Conservation (phyloP, 768 basidiomycete genomes). For the Termitomyces sp. region DNA sequence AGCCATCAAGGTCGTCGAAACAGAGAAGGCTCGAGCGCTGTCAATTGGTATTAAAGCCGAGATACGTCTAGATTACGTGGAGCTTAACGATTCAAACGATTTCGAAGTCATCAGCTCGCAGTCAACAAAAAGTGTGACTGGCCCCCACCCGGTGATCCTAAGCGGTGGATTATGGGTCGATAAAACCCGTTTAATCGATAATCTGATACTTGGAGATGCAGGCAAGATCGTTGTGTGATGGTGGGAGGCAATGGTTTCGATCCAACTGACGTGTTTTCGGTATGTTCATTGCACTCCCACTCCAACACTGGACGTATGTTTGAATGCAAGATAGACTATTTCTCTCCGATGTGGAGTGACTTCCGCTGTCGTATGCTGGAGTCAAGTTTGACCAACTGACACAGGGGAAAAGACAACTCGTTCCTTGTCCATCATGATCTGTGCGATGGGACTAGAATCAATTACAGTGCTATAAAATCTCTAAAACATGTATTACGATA, state of each 20-base stretch:
- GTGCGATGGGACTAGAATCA: neutral
- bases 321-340: neutral
- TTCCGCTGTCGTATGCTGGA: neutral
- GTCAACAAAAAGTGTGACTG: constrained; percentile 22
- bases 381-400: too few species aligned
- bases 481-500: too few species aligned
- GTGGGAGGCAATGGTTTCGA: too few species aligned
- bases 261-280: neutral
- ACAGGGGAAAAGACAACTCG: too few species aligned
- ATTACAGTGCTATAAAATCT: neutral
- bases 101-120: constrained; percentile 57
- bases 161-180: constrained; percentile 89
- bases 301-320: too few species aligned
- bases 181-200: constrained; percentile 89
- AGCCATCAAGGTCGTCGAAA: constrained; percentile 40
- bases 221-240: constrained; percentile 29
- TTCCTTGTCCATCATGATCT: too few species aligned
- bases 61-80: constrained; percentile 78
- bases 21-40: constrained; percentile 23
- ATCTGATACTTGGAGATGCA: constrained; percentile 68
- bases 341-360: neutral
- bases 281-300: neutral
- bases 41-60: constrained; percentile 38
- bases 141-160: constrained; percentile 50
- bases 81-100: constrained; percentile 79